phyloP scores from a whole-genome alignment of 176 grass and related monocot species.

The Oryza nivara region DNA sequence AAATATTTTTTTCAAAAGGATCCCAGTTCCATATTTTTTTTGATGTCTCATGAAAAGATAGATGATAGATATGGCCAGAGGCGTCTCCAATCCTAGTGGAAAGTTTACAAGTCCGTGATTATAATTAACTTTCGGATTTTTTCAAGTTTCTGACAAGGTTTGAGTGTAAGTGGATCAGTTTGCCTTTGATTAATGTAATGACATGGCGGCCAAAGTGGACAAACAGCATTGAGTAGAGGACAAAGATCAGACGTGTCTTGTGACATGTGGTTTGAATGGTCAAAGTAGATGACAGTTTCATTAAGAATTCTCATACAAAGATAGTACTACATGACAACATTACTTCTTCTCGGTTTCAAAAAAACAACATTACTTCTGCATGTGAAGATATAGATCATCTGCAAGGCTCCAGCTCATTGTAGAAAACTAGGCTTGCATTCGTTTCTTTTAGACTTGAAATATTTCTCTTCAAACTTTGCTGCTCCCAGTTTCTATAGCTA shows the following conservation, averaged over 20 bases:
- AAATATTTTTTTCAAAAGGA: not conserved
- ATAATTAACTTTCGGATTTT: not conserved
- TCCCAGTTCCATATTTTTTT: not conserved
- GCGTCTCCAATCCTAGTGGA: slow-evolving; percentile 10
- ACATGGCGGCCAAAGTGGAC: slow-evolving; percentile 34
- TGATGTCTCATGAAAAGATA: not conserved
- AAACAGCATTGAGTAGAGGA: slow-evolving; percentile 36
- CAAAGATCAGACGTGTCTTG: slow-evolving; percentile 37
- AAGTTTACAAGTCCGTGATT: not conserved
- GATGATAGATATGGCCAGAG: slow-evolving; percentile 16
- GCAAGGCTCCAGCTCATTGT: not conserved
- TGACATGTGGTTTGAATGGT: slow-evolving; percentile 24
- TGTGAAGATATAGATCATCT: not conserved
- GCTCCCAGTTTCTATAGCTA: not conserved
- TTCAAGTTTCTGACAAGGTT: slow-evolving; percentile 8
- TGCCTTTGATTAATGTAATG: slow-evolving; percentile 37
- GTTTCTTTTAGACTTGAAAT: not conserved
- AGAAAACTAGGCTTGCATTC: not conserved
- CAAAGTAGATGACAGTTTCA: slow-evolving; percentile 55
- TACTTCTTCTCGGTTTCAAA: not conserved
- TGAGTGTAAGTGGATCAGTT: slow-evolving; percentile 19
- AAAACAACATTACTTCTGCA: not conserved
- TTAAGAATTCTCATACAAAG: slow-evolving; percentile 42
- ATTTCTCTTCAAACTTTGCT: not conserved
- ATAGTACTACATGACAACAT: slow-evolving; percentile 9